These are phyloP conservation scores for Volvox reticuliferus DNA, from an alignment of 139 green algal genomes.

Conservation along the genomic window DNA sequence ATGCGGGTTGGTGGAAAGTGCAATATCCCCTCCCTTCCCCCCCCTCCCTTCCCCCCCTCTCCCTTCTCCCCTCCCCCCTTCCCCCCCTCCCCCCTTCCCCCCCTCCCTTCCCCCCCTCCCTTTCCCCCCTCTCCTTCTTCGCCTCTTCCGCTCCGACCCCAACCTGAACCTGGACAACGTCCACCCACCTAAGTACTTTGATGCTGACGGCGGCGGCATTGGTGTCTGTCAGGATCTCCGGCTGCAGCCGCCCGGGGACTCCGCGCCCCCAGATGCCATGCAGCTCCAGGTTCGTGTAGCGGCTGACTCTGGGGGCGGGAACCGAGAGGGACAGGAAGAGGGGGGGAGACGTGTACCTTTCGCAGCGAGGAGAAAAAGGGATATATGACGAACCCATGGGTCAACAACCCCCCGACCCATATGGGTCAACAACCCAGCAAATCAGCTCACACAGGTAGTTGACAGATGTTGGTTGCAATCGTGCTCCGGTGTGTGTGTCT, in stretches of 20 bases:
- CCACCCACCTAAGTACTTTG: slow-evolving; percentile 52
- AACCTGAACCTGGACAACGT: no score
- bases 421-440: no score
- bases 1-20: not conserved
- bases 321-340: not conserved
- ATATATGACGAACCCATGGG: no score
- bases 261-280: slow-evolving; percentile 84
- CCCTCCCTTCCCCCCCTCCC: not conserved
- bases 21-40: not conserved
- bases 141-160: no score
- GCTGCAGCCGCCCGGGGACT: slow-evolving; percentile 57
- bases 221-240: slow-evolving; percentile 66
- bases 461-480: no score
- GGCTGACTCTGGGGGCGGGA: slow-evolving; percentile 12
- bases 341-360: not conserved
- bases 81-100: not conserved
- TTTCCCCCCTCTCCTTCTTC: no score
- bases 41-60: not conserved
- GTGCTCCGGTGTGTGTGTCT: no score
- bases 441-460: no score
- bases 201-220: slow-evolving; percentile 56
- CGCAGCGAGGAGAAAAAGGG: not conserved
- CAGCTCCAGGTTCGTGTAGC: slow-evolving; percentile 71
- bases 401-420: no score
- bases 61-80: not conserved